Percentiles rank a stretch among this genome's conserved stretches.
Evolutionary conservation across 768 basidiomycete genomes (phyloP).

Genomic region (Lactarius akahatsu): DNA sequence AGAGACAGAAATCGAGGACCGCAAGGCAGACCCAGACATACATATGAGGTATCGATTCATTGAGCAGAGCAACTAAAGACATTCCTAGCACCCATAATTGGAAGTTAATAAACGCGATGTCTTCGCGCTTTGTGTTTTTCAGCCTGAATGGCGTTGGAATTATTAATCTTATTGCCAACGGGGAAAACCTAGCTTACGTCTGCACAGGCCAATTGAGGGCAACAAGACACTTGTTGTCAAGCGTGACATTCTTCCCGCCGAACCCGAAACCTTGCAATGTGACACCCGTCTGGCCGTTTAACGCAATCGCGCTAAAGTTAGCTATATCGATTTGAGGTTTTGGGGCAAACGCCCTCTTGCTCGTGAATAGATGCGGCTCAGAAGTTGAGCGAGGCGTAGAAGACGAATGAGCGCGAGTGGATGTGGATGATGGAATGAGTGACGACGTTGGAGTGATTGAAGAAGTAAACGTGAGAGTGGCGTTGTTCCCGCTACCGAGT

Average conservation of each 20-base stretch:
- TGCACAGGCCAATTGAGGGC: slow-evolving; percentile 70
- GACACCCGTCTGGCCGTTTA: slow-evolving; percentile 31
- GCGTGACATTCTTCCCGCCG: slow-evolving; percentile 37
- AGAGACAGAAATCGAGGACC: not conserved
- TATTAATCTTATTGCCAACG: slow-evolving; percentile 17
- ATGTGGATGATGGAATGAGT: slow-evolving; percentile 1
- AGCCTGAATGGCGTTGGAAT: slow-evolving; percentile 44
- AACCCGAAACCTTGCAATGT: slow-evolving; percentile 39
- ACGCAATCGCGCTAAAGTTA: not conserved
- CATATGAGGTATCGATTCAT: slow-evolving; percentile 82
- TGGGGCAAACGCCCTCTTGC: not conserved
- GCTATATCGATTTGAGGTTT: not conserved
- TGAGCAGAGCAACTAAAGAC: slow-evolving; percentile 66
- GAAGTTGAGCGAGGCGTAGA: slow-evolving; percentile 12
- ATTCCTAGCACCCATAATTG: slow-evolving; percentile 80
- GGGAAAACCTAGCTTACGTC: slow-evolving; percentile 45
- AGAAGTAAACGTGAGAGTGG: slow-evolving; percentile 10
- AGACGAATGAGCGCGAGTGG: not conserved
- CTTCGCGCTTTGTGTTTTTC: slow-evolving; percentile 71
- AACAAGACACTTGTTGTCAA: slow-evolving; percentile 53
- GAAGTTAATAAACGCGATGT: slow-evolving; percentile 73
- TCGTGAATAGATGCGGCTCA: not conserved
- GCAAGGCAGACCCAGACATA: slow-evolving; percentile 28
- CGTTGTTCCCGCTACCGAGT: slow-evolving; percentile 30
- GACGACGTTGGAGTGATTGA: slow-evolving; percentile 13